These are phyloP conservation scores for Rhipidocladum racemiflorum DNA, from an alignment of 176 grass and related monocot species.

Conservation along the genomic window DNA sequence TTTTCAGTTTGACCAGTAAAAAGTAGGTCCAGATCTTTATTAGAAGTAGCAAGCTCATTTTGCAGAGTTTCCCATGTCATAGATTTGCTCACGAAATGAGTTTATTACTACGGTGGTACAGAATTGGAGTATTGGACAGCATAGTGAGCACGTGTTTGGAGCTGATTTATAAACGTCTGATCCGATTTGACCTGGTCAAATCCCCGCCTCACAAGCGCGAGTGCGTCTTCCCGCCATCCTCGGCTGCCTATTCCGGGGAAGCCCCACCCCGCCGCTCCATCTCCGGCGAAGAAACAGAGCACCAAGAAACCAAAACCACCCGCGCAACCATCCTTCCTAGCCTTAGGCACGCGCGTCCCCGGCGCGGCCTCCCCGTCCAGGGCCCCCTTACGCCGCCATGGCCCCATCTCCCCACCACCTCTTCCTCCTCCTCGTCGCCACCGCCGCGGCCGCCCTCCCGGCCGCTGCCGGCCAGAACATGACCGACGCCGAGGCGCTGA, in stretches of 20 bases:
- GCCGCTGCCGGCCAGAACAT: neutral
- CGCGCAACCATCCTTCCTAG: conserved; percentile 15
- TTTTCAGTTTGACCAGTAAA: too few relatives aligned
- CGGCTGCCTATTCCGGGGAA: conserved; percentile 41
- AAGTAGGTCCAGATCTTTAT: neutral
- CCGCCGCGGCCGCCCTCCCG: neutral
- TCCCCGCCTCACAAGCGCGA: neutral
- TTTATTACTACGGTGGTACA: neutral
- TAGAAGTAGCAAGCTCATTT: neutral
- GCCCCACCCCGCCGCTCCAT: neutral
- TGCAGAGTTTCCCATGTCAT: neutral
- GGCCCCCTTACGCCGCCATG: conserved; percentile 34
- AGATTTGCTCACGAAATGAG: too few relatives aligned
- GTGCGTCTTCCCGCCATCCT: conserved; percentile 29
- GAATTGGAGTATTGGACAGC: too few relatives aligned
- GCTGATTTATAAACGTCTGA: too few relatives aligned
- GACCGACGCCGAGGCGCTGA: conserved; percentile 51
- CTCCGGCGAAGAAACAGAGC: conserved; percentile 25
- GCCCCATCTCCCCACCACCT: conserved; percentile 20
- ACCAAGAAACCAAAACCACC: conserved; percentile 34
- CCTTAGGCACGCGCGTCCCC: conserved; percentile 34
- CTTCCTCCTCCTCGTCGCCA: conserved; percentile 5
- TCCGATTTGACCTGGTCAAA: conserved; percentile 1
- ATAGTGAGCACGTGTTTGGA: too few relatives aligned
- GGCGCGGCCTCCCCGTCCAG: conserved; percentile 44